A percentile compares a stretch with the other conserved stretches of the same genome.
phyloP scores from a whole-genome alignment of 176 grass and related monocot species.

The Puccinellia tenuiflora region DNA sequence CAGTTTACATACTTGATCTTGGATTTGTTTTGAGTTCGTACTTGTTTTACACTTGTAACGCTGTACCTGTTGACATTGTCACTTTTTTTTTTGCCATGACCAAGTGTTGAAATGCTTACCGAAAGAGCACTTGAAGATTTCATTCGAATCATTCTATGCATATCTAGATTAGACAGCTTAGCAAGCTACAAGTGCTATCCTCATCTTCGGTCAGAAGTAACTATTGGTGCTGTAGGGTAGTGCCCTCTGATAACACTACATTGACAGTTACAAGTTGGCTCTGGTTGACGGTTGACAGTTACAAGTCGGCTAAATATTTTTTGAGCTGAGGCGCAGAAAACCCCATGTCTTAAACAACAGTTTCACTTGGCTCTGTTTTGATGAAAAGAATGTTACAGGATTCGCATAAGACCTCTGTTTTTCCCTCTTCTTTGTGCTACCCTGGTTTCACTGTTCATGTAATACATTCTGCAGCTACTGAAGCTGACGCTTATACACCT shows the following conservation, averaged over 20 bases:
- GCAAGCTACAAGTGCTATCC: neutral
- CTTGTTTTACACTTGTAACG: neutral
- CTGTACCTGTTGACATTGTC: neutral
- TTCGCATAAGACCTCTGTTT: neutral
- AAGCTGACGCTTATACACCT: constrained; percentile 1
- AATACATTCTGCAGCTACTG: constrained; percentile 19
- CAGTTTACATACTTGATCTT: neutral
- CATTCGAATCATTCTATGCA: neutral
- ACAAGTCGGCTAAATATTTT: neutral
- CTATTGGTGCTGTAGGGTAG: neutral
- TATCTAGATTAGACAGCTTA: neutral
- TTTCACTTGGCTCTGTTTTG: neutral
- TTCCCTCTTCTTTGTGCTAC: neutral
- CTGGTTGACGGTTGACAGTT: neutral
- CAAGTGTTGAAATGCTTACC: neutral
- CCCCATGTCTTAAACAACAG: neutral
- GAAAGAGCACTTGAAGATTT: neutral
- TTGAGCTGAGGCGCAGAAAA: neutral
- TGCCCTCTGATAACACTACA: neutral
- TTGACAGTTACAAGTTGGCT: neutral
- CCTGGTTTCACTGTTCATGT: constrained; percentile 16
- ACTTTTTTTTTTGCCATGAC: neutral
- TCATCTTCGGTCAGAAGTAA: neutral
- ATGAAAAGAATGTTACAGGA: neutral
- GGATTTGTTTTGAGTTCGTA: neutral